A percentile compares a stretch with the other conserved stretches of the same genome.
phyloP scores from a whole-genome alignment of 129 eudicot species.

The Apium graveolens region DNA sequence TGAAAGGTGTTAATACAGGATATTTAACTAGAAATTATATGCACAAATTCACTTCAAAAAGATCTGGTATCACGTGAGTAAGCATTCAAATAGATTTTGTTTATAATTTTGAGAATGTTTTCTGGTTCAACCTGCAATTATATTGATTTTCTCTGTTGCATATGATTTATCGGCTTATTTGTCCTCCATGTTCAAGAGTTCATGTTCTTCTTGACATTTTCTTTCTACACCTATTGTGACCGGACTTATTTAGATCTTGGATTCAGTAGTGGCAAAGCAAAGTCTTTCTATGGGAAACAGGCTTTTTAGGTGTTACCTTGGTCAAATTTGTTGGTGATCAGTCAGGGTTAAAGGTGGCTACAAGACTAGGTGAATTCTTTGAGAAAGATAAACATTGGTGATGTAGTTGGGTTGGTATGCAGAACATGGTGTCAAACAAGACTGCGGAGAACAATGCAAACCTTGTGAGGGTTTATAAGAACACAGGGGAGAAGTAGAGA shows the following conservation, averaged over 20 bases:
- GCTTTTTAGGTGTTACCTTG: slow-evolving; percentile 66
- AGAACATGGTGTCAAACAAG: slow-evolving; percentile 38
- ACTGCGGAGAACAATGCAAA: slow-evolving; percentile 64
- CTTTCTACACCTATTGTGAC: slow-evolving; percentile 8
- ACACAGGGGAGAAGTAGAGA: slow-evolving; percentile 66
- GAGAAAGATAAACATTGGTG: slow-evolving; percentile 75
- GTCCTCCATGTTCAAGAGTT: not conserved
- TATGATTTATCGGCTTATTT: not conserved
- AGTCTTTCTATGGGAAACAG: slow-evolving; percentile 74
- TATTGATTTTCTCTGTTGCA: not conserved
- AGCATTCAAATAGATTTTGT: not conserved
- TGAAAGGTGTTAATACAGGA: not conserved
- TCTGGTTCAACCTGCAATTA: not conserved
- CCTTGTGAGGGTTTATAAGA: slow-evolving; percentile 57
- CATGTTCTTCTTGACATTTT: slow-evolving; percentile 7
- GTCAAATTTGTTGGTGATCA: slow-evolving; percentile 64
- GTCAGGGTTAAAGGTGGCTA: slow-evolving; percentile 65
- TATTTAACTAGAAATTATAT: not conserved
- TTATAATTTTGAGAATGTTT: not conserved
- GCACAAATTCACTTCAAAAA: not conserved
- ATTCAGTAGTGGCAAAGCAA: slow-evolving; percentile 63
- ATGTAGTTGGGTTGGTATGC: slow-evolving; percentile 46
- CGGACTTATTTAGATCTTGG: slow-evolving; percentile 59
- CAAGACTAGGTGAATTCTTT: slow-evolving; percentile 59
- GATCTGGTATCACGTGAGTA: not conserved